These are phyloP conservation scores for Dictyostelium intermedium DNA, from an alignment of 78 protist genomes.

Conservation along the genomic window DNA sequence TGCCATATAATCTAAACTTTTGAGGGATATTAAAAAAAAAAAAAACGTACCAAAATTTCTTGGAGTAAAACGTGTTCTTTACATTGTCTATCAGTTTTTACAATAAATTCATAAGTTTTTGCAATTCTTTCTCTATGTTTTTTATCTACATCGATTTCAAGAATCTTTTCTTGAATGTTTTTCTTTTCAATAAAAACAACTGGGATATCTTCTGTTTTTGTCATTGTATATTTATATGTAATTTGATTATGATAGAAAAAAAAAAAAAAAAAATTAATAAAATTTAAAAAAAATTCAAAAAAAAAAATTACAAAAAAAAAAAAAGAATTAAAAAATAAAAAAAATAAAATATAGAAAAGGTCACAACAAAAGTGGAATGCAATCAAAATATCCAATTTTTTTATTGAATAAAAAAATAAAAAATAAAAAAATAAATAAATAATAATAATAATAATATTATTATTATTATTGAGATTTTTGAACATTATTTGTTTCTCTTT, in stretches of 20 bases:
- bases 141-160: not conserved
- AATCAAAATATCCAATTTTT: too few species aligned
- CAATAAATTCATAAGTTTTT: slow-evolving; percentile 12
- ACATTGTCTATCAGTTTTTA: not conserved
- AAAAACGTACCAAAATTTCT: slow-evolving; percentile 32
- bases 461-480: not conserved
- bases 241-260: not conserved
- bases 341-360: too few species aligned
- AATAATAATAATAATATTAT: too few species aligned
- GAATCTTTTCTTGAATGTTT: not conserved
- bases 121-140: slow-evolving; percentile 21
- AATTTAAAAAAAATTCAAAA: too few species aligned
- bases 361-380: too few species aligned
- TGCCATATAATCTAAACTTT: too few species aligned
- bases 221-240: not conserved
- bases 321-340: too few species aligned
- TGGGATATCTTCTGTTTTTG: not conserved
- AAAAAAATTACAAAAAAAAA: too few species aligned
- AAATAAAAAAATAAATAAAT: too few species aligned
- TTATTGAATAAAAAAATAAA: too few species aligned
- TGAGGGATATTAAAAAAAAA: too few species aligned
- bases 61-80: not conserved
- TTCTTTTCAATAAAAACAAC: slow-evolving; percentile 2
- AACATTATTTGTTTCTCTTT: slow-evolving; percentile 9
- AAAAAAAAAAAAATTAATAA: too few species aligned